Evolutionary conservation across 2,329 filamentous ascomycete species (phyloP).

Genomic region (Penicillium sp.): DNA sequence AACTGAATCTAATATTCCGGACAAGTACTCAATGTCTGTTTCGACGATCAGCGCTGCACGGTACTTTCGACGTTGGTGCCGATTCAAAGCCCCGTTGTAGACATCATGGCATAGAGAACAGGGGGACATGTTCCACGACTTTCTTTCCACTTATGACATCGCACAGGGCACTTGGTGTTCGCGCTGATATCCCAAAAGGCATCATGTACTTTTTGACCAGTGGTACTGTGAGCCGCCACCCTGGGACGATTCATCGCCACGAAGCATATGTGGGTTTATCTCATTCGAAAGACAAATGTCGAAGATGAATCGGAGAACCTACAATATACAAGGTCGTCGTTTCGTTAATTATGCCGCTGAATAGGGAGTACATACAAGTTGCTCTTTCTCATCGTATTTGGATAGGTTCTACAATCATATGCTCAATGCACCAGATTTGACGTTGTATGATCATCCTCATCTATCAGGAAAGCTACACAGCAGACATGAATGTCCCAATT

Average conservation of each 20-base stretch:
- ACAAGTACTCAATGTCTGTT: background rate
- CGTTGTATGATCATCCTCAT: background rate
- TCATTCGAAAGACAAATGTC: background rate
- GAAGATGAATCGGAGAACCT: background rate
- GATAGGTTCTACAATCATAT: background rate
- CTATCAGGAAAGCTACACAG: background rate
- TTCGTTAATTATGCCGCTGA: too few relatives aligned
- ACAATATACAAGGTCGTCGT: too few relatives aligned
- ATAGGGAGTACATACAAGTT: too few relatives aligned
- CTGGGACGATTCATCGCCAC: background rate
- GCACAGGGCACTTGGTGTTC: background rate
- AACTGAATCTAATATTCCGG: background rate
- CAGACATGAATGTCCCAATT: background rate
- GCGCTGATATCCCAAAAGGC: conserved; percentile 16
- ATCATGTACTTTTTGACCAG: conserved; percentile 1
- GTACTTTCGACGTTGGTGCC: background rate
- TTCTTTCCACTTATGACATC: conserved; percentile 17
- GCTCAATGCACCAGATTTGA: background rate
- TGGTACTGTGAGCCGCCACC: background rate
- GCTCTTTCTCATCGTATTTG: background rate
- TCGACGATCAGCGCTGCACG: conserved; percentile 3
- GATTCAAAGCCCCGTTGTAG: background rate
- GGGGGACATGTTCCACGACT: conserved; percentile 6
- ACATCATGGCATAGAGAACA: background rate
- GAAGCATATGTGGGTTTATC: background rate